A percentile compares a stretch with the other conserved stretches of the same genome.
Conservation (phyloP, 495 filamentous ascomycete species). For the Hyaloscypha hepaticicola region DNA sequence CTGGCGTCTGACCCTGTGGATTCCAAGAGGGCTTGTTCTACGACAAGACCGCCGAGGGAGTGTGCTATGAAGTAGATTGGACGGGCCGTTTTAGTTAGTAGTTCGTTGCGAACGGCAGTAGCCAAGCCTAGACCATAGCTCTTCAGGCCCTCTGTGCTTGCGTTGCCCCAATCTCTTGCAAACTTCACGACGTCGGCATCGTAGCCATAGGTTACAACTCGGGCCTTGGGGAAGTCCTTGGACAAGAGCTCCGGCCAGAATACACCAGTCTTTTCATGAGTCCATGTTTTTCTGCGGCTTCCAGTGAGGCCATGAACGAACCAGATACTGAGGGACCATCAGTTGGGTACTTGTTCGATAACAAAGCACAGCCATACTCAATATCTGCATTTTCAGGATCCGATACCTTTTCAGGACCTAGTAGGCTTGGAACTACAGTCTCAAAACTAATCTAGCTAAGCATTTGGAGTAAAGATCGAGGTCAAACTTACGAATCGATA, state of each 20-base stretch:
- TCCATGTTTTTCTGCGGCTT: not conserved
- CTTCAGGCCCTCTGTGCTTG: not conserved
- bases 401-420: not conserved
- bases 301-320: not conserved
- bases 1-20: not conserved
- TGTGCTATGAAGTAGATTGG: not conserved
- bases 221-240: not conserved
- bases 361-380: not conserved
- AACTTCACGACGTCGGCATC: not conserved
- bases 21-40: not conserved
- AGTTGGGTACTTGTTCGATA: not conserved
- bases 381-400: not conserved
- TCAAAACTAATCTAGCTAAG: not conserved
- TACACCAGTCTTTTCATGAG: not conserved
- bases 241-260: not conserved
- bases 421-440: not conserved
- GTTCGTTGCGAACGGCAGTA: not conserved
- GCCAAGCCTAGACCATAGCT: not conserved
- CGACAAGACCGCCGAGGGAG: not conserved
- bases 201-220: not conserved
- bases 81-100: not conserved
- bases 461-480: not conserved
- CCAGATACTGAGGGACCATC: not conserved
- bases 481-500: not conserved
- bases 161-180: not conserved